These are phyloP conservation scores for Nannizzia gypsea DNA, from an alignment of 2,329 filamentous ascomycete genomes.

Conservation along the genomic window DNA sequence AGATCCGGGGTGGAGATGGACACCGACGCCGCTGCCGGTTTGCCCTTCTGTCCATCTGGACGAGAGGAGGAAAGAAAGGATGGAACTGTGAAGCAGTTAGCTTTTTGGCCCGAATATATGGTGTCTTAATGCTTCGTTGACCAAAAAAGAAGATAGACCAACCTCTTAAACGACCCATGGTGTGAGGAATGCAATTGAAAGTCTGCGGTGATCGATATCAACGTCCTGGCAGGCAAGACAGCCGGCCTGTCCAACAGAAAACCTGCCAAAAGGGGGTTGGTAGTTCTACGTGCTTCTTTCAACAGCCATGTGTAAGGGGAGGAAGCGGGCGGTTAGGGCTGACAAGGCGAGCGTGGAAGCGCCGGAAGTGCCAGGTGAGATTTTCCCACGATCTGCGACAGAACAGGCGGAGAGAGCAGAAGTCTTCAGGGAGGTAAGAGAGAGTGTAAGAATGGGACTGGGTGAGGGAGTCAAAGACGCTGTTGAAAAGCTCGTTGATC, in stretches of 20 bases:
- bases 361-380: neutral
- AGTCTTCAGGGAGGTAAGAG: neutral
- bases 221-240: neutral
- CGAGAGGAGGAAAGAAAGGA: slow-evolving; percentile 12
- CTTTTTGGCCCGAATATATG: too few species aligned
- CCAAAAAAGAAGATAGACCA: neutral
- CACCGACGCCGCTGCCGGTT: neutral
- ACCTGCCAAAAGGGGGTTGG: neutral
- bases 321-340: neutral
- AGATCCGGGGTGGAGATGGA: slow-evolving; percentile 7
- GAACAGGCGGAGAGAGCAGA: neutral
- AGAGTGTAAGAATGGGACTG: too few species aligned
- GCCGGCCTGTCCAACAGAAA: neutral
- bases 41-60: slow-evolving; percentile 9
- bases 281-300: neutral
- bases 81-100: slow-evolving; percentile 5
- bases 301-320: neutral
- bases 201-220: neutral
- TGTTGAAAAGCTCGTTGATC: neutral
- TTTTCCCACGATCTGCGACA: neutral
- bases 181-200: neutral
- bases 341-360: neutral
- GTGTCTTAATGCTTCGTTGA: neutral
- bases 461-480: neutral
- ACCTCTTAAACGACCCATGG: slow-evolving; percentile 14